These are phyloP conservation scores for Sordariomycetes sp. DNA, from an alignment of 2,329 filamentous ascomycete species.

Conservation along the genomic window DNA sequence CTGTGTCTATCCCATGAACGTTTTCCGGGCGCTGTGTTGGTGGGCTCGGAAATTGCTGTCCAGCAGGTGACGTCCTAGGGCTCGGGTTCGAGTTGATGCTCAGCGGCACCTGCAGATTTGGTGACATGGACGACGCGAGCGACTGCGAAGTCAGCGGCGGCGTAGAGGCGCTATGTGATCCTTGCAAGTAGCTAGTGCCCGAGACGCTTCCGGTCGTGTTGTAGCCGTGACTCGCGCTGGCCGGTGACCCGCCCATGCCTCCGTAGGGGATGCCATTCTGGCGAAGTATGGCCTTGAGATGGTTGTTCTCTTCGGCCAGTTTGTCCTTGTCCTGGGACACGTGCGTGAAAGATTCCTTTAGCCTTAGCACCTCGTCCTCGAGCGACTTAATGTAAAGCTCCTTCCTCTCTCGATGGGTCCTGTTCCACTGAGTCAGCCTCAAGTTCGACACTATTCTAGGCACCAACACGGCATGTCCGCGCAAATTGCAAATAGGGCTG, in stretches of 20 bases:
- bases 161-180: constrained; percentile 31
- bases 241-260: constrained; percentile 26
- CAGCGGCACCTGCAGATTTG: constrained; percentile 13
- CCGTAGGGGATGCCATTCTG: constrained; percentile 34
- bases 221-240: constrained; percentile 32
- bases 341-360: constrained; percentile 74
- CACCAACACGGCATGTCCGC: background rate
- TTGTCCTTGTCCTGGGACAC: constrained; percentile 64
- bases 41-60: constrained; percentile 16
- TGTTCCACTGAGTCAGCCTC: constrained; percentile 20
- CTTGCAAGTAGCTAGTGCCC: constrained; percentile 41
- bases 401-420: constrained; percentile 92
- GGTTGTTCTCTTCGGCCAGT: constrained; percentile 65
- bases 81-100: constrained; percentile 9
- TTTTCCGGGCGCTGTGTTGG: constrained; percentile 12
- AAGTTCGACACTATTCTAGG: background rate
- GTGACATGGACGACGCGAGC: constrained; percentile 24
- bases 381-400: constrained; percentile 91
- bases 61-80: constrained; percentile 12
- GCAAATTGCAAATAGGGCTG: background rate
- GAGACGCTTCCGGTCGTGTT: constrained; percentile 44
- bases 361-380: constrained; percentile 77
- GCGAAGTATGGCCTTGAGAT: constrained; percentile 45
- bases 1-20: constrained; percentile 48
- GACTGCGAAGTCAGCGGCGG: constrained; percentile 31